Evolutionary conservation across 73 alveolate species (phyloP).

Genomic region (Halteria grandinella): DNA sequence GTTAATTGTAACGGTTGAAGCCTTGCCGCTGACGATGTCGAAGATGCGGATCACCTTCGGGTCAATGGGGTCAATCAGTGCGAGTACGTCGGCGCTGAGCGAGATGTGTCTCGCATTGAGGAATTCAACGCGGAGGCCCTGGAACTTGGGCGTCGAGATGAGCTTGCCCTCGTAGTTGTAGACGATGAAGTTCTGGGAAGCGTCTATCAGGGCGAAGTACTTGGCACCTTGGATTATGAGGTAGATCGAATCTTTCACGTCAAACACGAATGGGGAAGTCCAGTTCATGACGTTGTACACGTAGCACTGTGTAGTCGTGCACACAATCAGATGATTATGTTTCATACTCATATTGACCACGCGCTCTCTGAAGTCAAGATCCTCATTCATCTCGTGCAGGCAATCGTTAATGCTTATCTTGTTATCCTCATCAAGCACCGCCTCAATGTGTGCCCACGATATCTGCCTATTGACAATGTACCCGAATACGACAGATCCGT

Average conservation of each 20-base stretch:
- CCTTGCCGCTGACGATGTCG: slow-evolving; percentile 93
- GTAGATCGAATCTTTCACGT: slow-evolving; percentile 79
- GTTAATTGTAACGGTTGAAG: slow-evolving; percentile 79
- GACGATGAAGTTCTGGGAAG: slow-evolving; percentile 88
- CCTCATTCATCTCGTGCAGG: slow-evolving; percentile 96
- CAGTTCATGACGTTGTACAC: slow-evolving; percentile 92
- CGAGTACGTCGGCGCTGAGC: slow-evolving; percentile 86
- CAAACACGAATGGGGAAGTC: slow-evolving; percentile 88
- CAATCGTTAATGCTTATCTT: slow-evolving; percentile 93
- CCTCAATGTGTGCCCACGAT: slow-evolving; percentile 96
- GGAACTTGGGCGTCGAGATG: slow-evolving; percentile 88
- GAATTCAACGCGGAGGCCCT: slow-evolving; percentile 94
- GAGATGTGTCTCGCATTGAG: slow-evolving; percentile 78
- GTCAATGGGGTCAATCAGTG: slow-evolving; percentile 88
- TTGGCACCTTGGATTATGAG: slow-evolving; percentile 89
- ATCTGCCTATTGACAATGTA: slow-evolving; percentile 84
- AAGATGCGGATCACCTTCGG: slow-evolving; percentile 84
- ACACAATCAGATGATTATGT: slow-evolving; percentile 91
- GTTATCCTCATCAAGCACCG: slow-evolving; percentile 94
- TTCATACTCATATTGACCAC: slow-evolving; percentile 96
- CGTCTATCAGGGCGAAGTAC: slow-evolving; percentile 96
- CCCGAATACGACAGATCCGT: slow-evolving; percentile 95
- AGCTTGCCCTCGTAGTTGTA: slow-evolving; percentile 96
- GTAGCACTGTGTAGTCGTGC: slow-evolving; percentile 95
- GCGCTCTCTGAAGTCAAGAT: slow-evolving; percentile 97